phyloP scores from a whole-genome alignment of 441 rosid genomes.

The Croton laevigatus region DNA sequence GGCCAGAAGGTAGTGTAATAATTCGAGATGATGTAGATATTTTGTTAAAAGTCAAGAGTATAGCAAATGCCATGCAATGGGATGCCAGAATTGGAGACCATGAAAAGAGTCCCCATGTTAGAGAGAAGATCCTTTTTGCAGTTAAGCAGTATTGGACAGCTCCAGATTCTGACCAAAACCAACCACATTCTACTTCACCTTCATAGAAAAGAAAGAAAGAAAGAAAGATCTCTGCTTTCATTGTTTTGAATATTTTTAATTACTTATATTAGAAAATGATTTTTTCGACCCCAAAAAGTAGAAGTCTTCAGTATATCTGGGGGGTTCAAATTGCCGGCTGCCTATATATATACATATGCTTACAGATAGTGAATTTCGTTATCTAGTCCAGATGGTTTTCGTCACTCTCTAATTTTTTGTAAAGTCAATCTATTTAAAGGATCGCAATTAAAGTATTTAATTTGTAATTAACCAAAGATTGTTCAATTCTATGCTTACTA shows the following conservation, averaged over 20 bases:
- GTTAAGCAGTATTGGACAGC: constrained; percentile 54
- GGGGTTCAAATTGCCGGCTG: no score
- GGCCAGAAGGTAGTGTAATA: constrained; percentile 68
- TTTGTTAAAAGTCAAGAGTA: constrained; percentile 43
- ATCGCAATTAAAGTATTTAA: no score
- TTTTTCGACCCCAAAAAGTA: no score
- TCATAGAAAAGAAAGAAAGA: constrained; percentile 1
- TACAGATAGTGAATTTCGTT: no score
- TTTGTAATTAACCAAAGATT: no score
- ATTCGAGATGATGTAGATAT: constrained; percentile 57
- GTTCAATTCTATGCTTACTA: no score
- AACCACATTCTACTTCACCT: constrained; percentile 8
- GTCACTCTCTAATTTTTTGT: not conserved
- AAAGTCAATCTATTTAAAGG: not conserved
- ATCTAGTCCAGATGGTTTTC: no score
- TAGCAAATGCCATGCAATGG: constrained; percentile 45
- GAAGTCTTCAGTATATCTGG: no score
- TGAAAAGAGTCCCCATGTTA: constrained; percentile 49
- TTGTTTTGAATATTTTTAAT: not conserved
- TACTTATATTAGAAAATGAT: not conserved
- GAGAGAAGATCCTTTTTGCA: constrained; percentile 63
- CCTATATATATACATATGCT: no score
- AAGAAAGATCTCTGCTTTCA: not conserved
- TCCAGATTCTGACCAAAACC: constrained; percentile 27
- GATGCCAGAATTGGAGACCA: constrained; percentile 52